Evolutionary conservation across 1,284 basidiomycete species (phyloP), one percentile per base, ranked within the genome.

Genomic region (Ceratobasidium sp.): DNA sequence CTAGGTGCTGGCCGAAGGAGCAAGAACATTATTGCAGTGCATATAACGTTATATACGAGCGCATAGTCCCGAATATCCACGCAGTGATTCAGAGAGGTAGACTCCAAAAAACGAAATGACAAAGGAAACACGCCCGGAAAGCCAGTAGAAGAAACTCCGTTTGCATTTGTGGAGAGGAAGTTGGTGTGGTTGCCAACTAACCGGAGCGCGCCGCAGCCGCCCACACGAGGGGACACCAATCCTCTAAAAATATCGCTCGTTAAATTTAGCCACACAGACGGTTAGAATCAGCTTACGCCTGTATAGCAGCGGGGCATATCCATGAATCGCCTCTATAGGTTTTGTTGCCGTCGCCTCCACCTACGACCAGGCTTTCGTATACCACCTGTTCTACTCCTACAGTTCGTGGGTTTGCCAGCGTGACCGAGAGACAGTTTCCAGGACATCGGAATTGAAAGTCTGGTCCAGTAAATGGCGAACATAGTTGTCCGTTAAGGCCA

Each of bases 301-400:
- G 94, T 45, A 92, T 87, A n/a, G 94, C 94, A 54, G 94, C 90
- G 47, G 94, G 90, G 82, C 95, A 97, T 45, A 96, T 88, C 82
- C 96, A 97, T 67, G 88, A 91, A 82, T 97, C 95, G 0, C 90
- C 94, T 80, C 95, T 87, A 81, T 96, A 96, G 2, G 93, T 94
- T 39, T 77, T 54, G 64, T 90, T 86, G 3, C 78, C 79, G 82
- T 94, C 92, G 3, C 93, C 93, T 17, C 95, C 95, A 10, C 95
- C 95, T 0, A 97, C 92, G 65, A 97, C 87, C 28, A 96, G 86
- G 6, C 94, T 92, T 26, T 89, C 87, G 80, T 90, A 93, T 51
- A 89, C 89, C 49, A 91, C 86, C 78, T 90, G 85, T 73, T 89
- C 83, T 76, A 89, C 82, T 35, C 95, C 94, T n/a, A 97, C 87